Evolutionary conservation across 495 filamentous ascomycete species (phyloP).

Genomic region (Aspergillus diversus): DNA sequence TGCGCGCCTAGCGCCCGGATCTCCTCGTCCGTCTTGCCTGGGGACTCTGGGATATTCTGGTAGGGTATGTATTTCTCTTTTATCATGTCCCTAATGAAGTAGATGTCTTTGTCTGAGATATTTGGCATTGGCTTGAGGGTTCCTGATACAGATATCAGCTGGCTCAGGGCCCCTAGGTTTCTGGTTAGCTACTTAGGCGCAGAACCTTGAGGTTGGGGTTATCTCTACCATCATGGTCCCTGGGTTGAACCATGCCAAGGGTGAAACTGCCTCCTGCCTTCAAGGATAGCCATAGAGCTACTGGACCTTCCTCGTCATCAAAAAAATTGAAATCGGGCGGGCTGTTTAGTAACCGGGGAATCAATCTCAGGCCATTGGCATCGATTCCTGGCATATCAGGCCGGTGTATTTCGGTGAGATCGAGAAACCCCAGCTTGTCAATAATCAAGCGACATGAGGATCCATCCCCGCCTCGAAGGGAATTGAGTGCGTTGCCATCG

Average conservation of each 20-base stretch:
- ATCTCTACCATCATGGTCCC: neutral
- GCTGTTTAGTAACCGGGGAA: neutral
- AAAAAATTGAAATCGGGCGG: neutral
- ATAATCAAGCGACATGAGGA: neutral
- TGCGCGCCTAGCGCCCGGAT: neutral
- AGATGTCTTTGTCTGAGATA: neutral
- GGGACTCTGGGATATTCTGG: neutral
- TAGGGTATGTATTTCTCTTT: neutral
- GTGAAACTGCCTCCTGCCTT: neutral
- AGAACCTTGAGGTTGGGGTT: neutral
- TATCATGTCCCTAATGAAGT: neutral
- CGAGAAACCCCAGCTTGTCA: neutral
- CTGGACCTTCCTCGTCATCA: neutral
- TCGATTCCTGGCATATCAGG: neutral
- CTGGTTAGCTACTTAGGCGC: neutral
- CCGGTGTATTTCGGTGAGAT: neutral
- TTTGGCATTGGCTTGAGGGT: neutral
- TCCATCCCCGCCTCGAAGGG: neutral
- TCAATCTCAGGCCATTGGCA: neutral
- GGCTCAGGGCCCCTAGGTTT: neutral
- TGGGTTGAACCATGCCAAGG: neutral
- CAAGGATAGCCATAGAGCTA: neutral
- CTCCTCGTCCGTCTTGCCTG: constrained; percentile 1
- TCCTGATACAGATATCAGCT: neutral
- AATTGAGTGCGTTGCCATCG: neutral